phyloP scores from a whole-genome alignment of 2,329 filamentous ascomycete species.

The Cordyceps tenuipes region DNA sequence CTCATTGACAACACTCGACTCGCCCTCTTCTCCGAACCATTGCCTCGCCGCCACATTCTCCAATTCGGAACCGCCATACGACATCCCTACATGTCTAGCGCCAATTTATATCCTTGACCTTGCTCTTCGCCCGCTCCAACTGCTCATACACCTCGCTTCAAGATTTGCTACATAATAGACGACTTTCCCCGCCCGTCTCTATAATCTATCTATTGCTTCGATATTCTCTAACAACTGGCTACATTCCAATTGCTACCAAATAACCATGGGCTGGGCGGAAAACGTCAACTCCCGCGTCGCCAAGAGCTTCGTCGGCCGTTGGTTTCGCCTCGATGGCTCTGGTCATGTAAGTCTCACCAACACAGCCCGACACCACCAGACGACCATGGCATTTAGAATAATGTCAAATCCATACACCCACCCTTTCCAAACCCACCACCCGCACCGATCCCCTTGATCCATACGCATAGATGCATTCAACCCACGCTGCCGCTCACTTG shows the following conservation, averaged over 20 bases:
- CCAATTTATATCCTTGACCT: background rate
- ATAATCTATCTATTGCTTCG: background rate
- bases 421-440: background rate
- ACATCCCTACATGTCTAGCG: background rate
- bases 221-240: background rate
- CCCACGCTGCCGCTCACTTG: background rate
- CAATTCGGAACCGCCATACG: background rate
- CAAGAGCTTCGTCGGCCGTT: constrained; percentile 55
- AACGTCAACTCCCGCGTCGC: constrained; percentile 51
- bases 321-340: constrained; percentile 74
- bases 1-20: background rate
- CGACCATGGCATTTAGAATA: background rate
- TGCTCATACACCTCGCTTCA: background rate
- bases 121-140: background rate
- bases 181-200: background rate
- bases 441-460: background rate
- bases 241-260: background rate
- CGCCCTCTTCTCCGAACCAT: background rate
- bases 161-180: background rate
- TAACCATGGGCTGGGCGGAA: constrained; percentile 40
- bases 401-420: background rate
- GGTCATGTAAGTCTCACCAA: constrained; percentile 59
- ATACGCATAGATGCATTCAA: background rate
- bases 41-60: background rate
- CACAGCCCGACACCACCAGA: background rate